Evolutionary conservation across 208 protist species (phyloP).

Genomic region (Trypanosomatidae sp.): DNA sequence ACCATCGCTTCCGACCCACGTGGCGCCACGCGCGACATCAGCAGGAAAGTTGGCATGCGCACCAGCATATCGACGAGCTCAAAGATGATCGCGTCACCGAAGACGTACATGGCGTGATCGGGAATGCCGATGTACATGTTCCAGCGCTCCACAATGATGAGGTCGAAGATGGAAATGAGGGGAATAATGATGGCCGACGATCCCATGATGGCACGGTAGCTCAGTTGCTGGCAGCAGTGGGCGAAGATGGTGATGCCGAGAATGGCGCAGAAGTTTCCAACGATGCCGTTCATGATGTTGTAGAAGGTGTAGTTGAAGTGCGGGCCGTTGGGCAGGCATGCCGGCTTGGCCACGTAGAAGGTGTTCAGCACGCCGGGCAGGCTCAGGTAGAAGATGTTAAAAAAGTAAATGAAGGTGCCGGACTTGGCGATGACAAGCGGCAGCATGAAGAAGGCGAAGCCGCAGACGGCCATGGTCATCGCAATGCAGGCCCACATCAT

Average conservation of each 20-base stretch:
- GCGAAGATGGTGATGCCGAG: conserved; percentile 44
- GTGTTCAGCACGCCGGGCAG: conserved; percentile 50
- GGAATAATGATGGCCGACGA: conserved; percentile 46
- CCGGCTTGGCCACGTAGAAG: conserved; percentile 44
- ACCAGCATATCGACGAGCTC: conserved; percentile 55
- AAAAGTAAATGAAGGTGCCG: conserved; percentile 31
- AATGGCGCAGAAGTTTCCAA: conserved; percentile 41
- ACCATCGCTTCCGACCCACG: conserved; percentile 77
- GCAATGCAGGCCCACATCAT: conserved; percentile 30
- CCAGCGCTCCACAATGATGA: conserved; percentile 76
- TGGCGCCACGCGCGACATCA: conserved; percentile 78
- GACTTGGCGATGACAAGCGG: conserved; percentile 40
- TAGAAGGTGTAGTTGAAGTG: conserved; percentile 68
- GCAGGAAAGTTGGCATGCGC: conserved; percentile 68
- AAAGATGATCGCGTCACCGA: conserved; percentile 68
- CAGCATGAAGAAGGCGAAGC: conserved; percentile 28
- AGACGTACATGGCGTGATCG: conserved; percentile 64
- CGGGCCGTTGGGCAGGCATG: conserved; percentile 54
- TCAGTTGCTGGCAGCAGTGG: conserved; percentile 42
- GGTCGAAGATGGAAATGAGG: conserved; percentile 50
- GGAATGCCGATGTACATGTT: conserved; percentile 50
- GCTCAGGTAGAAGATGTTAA: conserved; percentile 44
- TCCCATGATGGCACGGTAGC: conserved; percentile 52
- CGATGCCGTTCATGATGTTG: conserved; percentile 35
- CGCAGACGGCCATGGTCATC: conserved; percentile 16